Evolutionary conservation across 371 early-diverging fungal genomes (phyloP), one percentile per base, ranked within the genome.

Genomic region (Umbelopsis sp.): DNA sequence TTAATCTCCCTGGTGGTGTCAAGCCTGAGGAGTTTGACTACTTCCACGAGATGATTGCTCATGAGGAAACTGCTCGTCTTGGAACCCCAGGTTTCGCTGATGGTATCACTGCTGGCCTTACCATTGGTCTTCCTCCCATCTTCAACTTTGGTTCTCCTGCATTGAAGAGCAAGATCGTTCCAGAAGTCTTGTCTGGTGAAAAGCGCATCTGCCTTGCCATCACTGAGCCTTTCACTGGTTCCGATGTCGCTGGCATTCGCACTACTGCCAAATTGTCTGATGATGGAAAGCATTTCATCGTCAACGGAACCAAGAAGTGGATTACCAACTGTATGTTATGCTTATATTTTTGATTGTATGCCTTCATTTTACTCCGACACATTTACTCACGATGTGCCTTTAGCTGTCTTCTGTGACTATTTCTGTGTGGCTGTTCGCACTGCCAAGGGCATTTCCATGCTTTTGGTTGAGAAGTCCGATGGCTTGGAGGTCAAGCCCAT

Each of bases 261-360:
- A 88, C 90, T n/a, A 80, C 78, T n/a, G 95, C 93, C 9, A 88
- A 83, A 22, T 82, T 85, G 71, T 83, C 87, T 25, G 79, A 88
- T 25, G 91, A 92, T 78, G 92, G 91, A 32, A 92, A 92, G 65
- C 77, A 82, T 32, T 86, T 76, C 63, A 82, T 89, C 44, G 78
- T 92, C 51, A 92, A 92, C 70, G 93, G 93, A 46, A 91, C 90
- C 72, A 94, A 94, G 80, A 93, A 93, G 82, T 91, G 91, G 85
- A 81, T 80, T 68, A 89, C 90, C 41, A 88, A 85, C 69, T 90
- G 88, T 65, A 76, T 76, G 29, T 82, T 83, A 68, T 76, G 81
- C 22, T 10, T 45, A 29, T 38, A 18, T 25, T 9, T 10, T 46
- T 10, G 48, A 4, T 20, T 16, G 5, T n/a, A 48, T 29, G 44